Percentiles rank a stretch among this genome's conserved stretches.
Evolutionary conservation across 208 protist species (phyloP).

Genomic region (Crithidia fasciculata): DNA sequence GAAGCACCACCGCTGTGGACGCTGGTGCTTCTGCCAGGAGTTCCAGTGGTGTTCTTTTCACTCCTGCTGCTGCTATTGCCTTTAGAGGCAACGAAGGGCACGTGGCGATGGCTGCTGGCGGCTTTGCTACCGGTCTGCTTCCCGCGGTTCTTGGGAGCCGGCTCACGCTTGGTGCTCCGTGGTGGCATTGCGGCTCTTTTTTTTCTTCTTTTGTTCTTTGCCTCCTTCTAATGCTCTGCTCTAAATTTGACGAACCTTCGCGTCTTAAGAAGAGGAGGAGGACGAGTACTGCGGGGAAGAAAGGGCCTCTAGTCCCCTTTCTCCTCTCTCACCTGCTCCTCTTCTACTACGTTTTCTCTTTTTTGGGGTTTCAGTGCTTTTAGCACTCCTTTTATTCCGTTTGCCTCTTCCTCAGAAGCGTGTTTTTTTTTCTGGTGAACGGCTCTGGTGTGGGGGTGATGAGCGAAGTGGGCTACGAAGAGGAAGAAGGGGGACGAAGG

Average conservation of each 20-base stretch:
- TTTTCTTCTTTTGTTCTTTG: not conserved
- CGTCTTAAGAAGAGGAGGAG: not conserved
- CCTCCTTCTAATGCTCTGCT: not conserved
- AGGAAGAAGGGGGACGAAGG: no score
- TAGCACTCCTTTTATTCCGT: no score
- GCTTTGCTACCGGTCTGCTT: not conserved
- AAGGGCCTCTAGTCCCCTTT: no score
- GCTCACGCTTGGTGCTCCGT: conserved; percentile 1
- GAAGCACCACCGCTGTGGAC: no score
- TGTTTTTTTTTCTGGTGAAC: no score
- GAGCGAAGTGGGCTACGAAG: no score
- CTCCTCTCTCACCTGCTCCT: no score
- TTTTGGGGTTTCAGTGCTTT: no score
- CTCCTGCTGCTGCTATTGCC: not conserved
- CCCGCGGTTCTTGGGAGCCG: conserved; percentile 11
- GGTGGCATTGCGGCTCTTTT: not conserved
- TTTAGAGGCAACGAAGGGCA: no score
- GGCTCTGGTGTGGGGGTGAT: no score
- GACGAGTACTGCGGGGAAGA: not conserved
- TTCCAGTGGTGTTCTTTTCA: not conserved
- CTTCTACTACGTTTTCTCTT: no score
- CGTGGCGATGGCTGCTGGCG: not conserved
- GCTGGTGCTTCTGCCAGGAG: not conserved
- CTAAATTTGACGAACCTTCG: not conserved
- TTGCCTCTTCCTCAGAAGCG: no score